Evolutionary conservation across 176 grass and related monocot species (phyloP), one percentile per base, ranked within the genome.

Genomic region (Aegilops sharonensis): DNA sequence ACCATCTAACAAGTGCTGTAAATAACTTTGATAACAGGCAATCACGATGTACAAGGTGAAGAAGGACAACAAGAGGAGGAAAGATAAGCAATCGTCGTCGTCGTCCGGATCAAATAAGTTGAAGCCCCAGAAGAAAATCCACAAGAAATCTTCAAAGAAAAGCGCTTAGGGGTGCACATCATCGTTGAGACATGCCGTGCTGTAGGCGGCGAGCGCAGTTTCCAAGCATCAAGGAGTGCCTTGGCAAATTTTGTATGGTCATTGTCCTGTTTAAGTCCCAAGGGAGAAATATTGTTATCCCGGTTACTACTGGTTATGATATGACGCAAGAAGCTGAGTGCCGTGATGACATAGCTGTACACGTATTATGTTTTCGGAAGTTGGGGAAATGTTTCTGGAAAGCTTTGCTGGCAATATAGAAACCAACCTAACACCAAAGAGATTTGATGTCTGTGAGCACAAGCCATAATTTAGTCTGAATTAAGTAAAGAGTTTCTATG

Each of bases 21-120:
- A 68, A 27, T 77, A 23, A 25, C 61, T 88, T 74, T 35, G 75
- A 50, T 80, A 83, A 54, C 85, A 97, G 95, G 92, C 95, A 83
- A 91, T 93, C 77, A 93, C 90, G 11, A 90, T 97, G 92, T 94
- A 89, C 83, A 94, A 94, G 42, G 90, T 93, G 64, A 93, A 94
- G 87, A 97, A 93, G 59, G 90, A 97, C 52, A 97, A 86, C 84
- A 91, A 94, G 75, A 88, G 95, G 43, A 83, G 62, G 73, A 97
- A 81, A 69, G 84, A 94, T 11, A 89, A 70, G 48, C 75, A 84
- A 21, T 70, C 67, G 1, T 88, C 50, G 50, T 54, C 47, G 48
- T 52, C 70, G 10, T 85, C 90, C 2, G 68, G 71, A 77, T 84
- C 89, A 54, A 79, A 64, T 65, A 94, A 93, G 82, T 72, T 94